Evolutionary conservation across 2,329 filamentous ascomycete species (phyloP), one percentile per base, ranked within the genome.

Genomic region (Pseudonectria foliicola): DNA sequence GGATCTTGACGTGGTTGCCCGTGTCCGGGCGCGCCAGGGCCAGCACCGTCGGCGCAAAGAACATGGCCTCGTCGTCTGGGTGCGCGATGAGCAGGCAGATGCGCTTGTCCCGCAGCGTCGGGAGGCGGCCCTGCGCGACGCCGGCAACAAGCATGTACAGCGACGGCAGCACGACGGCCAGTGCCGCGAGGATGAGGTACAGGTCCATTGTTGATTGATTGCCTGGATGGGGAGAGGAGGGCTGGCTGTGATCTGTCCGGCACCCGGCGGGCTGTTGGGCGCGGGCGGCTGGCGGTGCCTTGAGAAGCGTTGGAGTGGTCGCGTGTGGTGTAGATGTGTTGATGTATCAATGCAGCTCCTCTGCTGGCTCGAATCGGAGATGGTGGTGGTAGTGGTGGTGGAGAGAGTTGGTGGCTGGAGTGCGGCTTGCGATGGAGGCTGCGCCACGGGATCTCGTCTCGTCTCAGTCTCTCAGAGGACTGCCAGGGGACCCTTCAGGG

Each of bases 41-140:
- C 50, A 93, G 72, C 11, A 96, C 71, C 1, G 87, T 85, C 0
- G 92, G 92, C 44, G 88, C 80, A 64, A 98, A 98, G 71, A 98
- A 98, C 92, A 98, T 98, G 60, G 90, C 92, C 68, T 98, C 92
- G 55, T 98, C 92, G 63, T 98, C 92, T 0, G 92, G 92, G 64
- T 98, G 92, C 14, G 92, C 92, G 54, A 98, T 96, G 36, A 98
- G 71, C 35, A 98, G 75, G 57, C 85, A 84, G 55, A 98, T 87
- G 54, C 85, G 80, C 71, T 94, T 93, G 66, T 86, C 82, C 49
- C 70, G 71, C 44, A 95, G 67, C 29, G 67, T 73, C 4, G 86
- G 84, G 49, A 85, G 75, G 23, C 71, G 63, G 16, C 63, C 50
- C 42, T 66, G 62, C 27, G 68, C 59, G n/a, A 66, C 54, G 27